These are phyloP conservation scores for Populus trichocarpa DNA, from an alignment of 441 rosid genomes.

Conservation along the genomic window DNA sequence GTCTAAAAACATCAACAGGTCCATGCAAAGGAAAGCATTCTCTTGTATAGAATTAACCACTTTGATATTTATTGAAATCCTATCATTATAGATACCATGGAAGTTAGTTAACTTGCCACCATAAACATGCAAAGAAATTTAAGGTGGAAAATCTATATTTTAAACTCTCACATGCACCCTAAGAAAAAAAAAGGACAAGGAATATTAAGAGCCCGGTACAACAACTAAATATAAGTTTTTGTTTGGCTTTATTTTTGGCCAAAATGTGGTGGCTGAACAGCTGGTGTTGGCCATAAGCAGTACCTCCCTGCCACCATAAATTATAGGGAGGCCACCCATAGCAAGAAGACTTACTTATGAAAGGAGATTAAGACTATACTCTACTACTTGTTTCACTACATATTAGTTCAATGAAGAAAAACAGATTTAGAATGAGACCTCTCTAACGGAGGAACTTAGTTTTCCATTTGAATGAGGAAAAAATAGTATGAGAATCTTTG, in stretches of 20 bases:
- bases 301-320: neutral
- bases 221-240: neutral
- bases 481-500: neutral
- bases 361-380: neutral
- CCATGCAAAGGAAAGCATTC: neutral
- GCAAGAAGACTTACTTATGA: neutral
- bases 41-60: neutral
- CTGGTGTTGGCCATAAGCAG: neutral
- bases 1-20: neutral
- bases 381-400: neutral
- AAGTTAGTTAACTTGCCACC: neutral
- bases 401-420: neutral
- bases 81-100: neutral
- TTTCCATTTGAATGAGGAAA: neutral
- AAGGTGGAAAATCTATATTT: neutral
- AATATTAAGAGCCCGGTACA: neutral
- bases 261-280: neutral
- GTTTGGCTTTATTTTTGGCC: neutral
- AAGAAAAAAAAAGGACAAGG: neutral
- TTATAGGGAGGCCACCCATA: neutral
- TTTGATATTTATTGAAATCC: neutral
- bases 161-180: neutral
- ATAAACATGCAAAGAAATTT: neutral
- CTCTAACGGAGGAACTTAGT: neutral
- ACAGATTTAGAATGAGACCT: neutral